Evolutionary conservation across 1,139 yeast genomes (phyloP).

Genomic region (Nadsonia commutata): DNA sequence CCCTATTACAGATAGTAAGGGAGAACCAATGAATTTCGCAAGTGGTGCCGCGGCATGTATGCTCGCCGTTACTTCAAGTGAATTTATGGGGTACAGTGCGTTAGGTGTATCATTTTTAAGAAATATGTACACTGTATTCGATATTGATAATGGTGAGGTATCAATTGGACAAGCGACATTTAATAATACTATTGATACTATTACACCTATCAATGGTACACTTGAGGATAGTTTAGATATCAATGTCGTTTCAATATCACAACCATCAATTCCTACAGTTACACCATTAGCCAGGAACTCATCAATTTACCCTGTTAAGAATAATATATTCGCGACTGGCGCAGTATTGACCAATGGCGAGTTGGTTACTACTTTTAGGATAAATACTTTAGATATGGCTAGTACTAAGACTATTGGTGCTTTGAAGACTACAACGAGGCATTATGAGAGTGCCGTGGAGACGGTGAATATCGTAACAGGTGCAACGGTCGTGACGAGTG

Average conservation of each 20-base stretch:
- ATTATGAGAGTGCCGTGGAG: too few species aligned
- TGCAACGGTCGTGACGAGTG: too few species aligned
- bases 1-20: conserved; percentile 22
- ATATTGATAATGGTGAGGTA: conserved; percentile 40
- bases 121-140: conserved; percentile 49
- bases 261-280: conserved; percentile 1
- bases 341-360: not conserved
- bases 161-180: conserved; percentile 37
- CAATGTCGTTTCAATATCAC: conserved; percentile 6
- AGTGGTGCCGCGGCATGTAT: conserved; percentile 43
- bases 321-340: not conserved
- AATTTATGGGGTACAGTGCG: conserved; percentile 35
- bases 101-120: conserved; percentile 51
- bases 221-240: conserved; percentile 4
- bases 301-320: not conserved
- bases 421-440: too few species aligned
- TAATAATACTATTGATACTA: conserved; percentile 8
- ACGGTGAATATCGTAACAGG: too few species aligned
- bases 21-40: conserved; percentile 30
- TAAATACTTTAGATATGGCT: not conserved
- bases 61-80: conserved; percentile 39
- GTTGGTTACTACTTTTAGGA: not conserved
- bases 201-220: not conserved
- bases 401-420: too few species aligned
- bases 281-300: not conserved